Evolutionary conservation across 495 filamentous ascomycete species (phyloP).

Genomic region (Hyaloscypha variabilis): DNA sequence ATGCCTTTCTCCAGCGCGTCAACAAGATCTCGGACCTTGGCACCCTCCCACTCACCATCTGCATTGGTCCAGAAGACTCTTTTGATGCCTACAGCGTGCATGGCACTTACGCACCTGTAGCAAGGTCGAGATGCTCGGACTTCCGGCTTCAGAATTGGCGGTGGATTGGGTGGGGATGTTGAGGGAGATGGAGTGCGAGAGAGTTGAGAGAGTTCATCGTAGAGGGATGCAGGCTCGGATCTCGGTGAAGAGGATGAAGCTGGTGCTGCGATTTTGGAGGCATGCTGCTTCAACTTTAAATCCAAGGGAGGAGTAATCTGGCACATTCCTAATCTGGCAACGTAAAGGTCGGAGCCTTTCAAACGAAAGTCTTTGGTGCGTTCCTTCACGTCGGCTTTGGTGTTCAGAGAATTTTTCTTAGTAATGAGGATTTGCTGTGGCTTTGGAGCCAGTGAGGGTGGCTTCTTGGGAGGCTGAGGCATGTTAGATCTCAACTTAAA

Average conservation of each 20-base stretch:
- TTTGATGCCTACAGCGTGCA: conserved; percentile 55
- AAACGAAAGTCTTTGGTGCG: conserved; percentile 48
- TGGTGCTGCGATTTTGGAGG: not conserved
- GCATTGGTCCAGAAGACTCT: conserved; percentile 55
- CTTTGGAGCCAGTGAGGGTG: conserved; percentile 16
- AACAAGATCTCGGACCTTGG: conserved; percentile 50
- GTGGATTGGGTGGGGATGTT: not conserved
- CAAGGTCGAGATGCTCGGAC: conserved; percentile 46
- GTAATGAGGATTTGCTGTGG: conserved; percentile 28
- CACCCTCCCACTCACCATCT: conserved; percentile 49
- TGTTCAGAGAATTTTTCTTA: conserved; percentile 22
- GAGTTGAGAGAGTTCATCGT: conserved; percentile 44
- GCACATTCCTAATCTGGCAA: conserved; percentile 44
- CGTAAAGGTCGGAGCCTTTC: conserved; percentile 53
- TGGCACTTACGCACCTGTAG: conserved; percentile 53
- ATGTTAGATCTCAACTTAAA: not conserved
- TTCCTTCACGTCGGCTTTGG: conserved; percentile 34
- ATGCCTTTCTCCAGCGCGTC: conserved; percentile 42
- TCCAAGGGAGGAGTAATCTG: not conserved
- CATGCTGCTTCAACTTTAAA: not conserved
- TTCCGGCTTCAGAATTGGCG: conserved; percentile 14
- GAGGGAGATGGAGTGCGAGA: conserved; percentile 20
- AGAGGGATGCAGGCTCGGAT: conserved; percentile 39
- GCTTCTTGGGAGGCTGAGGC: conserved; percentile 13
- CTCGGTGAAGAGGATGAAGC: conserved; percentile 1